Conservation (phyloP, 148 eudicot species). For the Drosera capensis region DNA sequence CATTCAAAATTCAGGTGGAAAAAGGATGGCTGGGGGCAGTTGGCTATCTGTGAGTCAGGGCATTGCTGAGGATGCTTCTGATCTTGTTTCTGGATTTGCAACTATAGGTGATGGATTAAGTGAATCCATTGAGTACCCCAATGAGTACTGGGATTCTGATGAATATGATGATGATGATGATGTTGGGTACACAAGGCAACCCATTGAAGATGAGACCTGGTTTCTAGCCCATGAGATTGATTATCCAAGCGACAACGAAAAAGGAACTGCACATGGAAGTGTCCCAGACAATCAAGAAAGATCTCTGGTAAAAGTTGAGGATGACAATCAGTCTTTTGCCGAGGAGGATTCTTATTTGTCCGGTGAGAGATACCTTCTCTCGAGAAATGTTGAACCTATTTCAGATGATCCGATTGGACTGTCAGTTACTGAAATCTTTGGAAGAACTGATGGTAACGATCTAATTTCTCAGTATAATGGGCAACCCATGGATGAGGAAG, state of each 20-base stretch:
- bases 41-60: conserved; percentile 99
- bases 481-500: conserved; percentile 81
- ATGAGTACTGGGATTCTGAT: conserved; percentile 98
- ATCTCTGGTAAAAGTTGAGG: conserved; percentile 60
- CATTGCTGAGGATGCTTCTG: conserved; percentile 83
- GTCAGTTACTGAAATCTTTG: conserved; percentile 46
- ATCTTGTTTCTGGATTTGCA: conserved; percentile 91
- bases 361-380: conserved; percentile 60
- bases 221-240: conserved; percentile 98
- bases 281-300: conserved; percentile 64
- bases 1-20: conserved; percentile 38
- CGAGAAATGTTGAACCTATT: conserved; percentile 49
- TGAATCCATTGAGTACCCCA: conserved; percentile 84
- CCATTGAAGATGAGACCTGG: conserved; percentile 98
- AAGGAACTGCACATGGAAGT: conserved; percentile 70
- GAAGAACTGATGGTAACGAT: conserved; percentile 46
- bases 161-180: conserved; percentile 97
- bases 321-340: conserved; percentile 84
- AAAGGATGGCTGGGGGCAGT: conserved; percentile 70
- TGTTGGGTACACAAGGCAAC: conserved; percentile 99
- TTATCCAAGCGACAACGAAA: conserved; percentile 97
- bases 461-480: conserved; percentile 75
- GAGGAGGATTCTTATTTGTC: conserved; percentile 96
- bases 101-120: conserved; percentile 93
- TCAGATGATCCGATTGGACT: conserved; percentile 59